A percentile compares a stretch with the other conserved stretches of the same genome.
These are phyloP conservation scores for Aegilops speltoides DNA, from an alignment of 176 grass and related monocot species.

Conservation along the genomic window DNA sequence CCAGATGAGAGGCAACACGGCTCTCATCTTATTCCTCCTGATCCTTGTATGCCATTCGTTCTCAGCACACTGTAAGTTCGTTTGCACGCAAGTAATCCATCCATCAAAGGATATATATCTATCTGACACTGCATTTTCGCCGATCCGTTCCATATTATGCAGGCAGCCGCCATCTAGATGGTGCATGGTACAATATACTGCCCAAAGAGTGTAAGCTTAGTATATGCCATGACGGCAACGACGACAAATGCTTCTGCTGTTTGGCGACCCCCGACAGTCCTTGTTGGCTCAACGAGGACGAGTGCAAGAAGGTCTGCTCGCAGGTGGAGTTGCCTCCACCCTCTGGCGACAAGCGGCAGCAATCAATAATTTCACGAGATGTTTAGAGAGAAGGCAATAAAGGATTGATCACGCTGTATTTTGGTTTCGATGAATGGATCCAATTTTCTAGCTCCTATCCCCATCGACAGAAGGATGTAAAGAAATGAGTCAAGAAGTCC, in stretches of 20 bases:
- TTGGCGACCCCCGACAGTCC: neutral
- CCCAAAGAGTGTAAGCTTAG: neutral
- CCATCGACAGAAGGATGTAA: too few relatives aligned
- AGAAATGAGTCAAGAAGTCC: too few relatives aligned
- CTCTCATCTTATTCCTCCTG: neutral
- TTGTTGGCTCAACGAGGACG: neutral
- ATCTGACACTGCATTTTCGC: neutral
- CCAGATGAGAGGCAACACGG: neutral
- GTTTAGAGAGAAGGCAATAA: neutral
- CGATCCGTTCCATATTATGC: neutral
- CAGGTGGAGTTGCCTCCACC: neutral
- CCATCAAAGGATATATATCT: neutral
- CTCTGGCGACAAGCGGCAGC: neutral
- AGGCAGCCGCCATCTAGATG: neutral
- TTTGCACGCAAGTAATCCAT: too few relatives aligned
- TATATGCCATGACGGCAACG: too few relatives aligned
- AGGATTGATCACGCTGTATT: too few relatives aligned
- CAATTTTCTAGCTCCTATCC: too few relatives aligned
- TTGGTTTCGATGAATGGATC: too few relatives aligned
- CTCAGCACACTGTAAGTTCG: neutral
- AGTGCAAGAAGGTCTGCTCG: neutral
- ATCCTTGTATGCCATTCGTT: neutral
- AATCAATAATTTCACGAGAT: neutral
- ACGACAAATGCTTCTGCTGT: neutral
- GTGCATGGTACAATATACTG: neutral